These are phyloP conservation scores for Quercus wislizeni DNA, from an alignment of 306 rosid genomes.

Conservation along the genomic window DNA sequence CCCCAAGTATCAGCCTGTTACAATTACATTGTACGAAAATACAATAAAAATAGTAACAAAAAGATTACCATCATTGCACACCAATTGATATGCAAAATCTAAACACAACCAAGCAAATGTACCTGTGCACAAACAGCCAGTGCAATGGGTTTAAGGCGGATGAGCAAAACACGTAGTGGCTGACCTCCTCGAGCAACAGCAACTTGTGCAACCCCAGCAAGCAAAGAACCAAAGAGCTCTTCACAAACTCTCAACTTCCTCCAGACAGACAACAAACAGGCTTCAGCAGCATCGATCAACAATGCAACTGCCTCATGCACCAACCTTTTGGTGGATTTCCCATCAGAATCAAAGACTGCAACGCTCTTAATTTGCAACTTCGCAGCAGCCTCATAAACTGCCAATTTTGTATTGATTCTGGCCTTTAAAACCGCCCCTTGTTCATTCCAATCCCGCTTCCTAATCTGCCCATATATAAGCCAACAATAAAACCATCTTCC, in stretches of 20 bases:
- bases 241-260: slow-evolving; percentile 83
- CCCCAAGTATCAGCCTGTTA: slow-evolving; percentile 88
- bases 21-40: slow-evolving; percentile 18
- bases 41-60: slow-evolving; percentile 8
- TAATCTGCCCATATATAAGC: slow-evolving; percentile 56
- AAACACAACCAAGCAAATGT: slow-evolving; percentile 19
- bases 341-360: slow-evolving; percentile 68
- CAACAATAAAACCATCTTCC: slow-evolving; percentile 19
- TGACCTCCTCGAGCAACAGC: slow-evolving; percentile 89
- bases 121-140: slow-evolving; percentile 93
- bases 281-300: slow-evolving; percentile 93
- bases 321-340: slow-evolving; percentile 76
- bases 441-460: slow-evolving; percentile 95
- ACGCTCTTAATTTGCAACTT: slow-evolving; percentile 62
- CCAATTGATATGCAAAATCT: slow-evolving; percentile 4
- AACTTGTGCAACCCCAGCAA: slow-evolving; percentile 75
- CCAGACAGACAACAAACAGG: slow-evolving; percentile 94
- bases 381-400: slow-evolving; percentile 77
- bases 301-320: slow-evolving; percentile 85
- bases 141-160: slow-evolving; percentile 89
- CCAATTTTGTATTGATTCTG: slow-evolving; percentile 78
- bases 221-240: slow-evolving; percentile 82
- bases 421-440: slow-evolving; percentile 81
- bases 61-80: slow-evolving; percentile 10
- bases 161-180: slow-evolving; percentile 86